phyloP scores from a whole-genome alignment of 805 yeast species.

The Gaillardinia entomophila region DNA sequence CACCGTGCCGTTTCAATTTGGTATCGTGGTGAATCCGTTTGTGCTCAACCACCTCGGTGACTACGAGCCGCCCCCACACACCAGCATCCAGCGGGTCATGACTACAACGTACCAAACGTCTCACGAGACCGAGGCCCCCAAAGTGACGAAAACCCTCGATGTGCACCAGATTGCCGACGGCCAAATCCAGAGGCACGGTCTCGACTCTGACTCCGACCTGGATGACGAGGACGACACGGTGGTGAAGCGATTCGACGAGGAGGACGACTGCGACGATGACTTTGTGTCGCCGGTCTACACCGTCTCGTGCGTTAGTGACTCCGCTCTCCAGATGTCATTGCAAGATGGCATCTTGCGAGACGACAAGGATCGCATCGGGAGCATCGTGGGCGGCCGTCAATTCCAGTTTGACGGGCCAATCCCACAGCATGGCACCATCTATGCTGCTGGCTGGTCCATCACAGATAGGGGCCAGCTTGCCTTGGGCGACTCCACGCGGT shows the following conservation, averaged over 20 bases:
- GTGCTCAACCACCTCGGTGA: slow-evolving; percentile 13
- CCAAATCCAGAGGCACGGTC: slow-evolving; percentile 17
- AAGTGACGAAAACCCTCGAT: slow-evolving; percentile 16
- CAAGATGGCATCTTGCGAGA: slow-evolving; percentile 26
- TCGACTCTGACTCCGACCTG: slow-evolving; percentile 1
- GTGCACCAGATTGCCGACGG: slow-evolving; percentile 23
- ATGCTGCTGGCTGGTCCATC: slow-evolving; percentile 36
- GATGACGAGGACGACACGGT: neutral
- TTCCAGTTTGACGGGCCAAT: slow-evolving; percentile 39
- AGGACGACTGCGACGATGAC: slow-evolving; percentile 3
- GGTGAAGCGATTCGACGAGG: slow-evolving; percentile 1
- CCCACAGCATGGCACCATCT: slow-evolving; percentile 33
- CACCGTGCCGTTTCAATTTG: slow-evolving; percentile 29
- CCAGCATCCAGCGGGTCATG: slow-evolving; percentile 4
- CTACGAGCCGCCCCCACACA: slow-evolving; percentile 11
- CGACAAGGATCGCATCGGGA: slow-evolving; percentile 26
- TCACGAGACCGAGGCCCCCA: slow-evolving; percentile 13
- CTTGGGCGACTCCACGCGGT: slow-evolving; percentile 23
- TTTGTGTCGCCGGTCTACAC: slow-evolving; percentile 19
- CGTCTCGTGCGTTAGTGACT: slow-evolving; percentile 20
- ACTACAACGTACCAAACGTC: slow-evolving; percentile 9
- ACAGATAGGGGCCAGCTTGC: slow-evolving; percentile 26
- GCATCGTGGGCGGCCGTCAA: slow-evolving; percentile 32
- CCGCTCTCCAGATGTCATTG: slow-evolving; percentile 23
- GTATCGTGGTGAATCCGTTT: slow-evolving; percentile 27